A percentile compares a stretch with the other conserved stretches of the same genome.
phyloP scores from a whole-genome alignment of 768 basidiomycete genomes.

The Podaxis rugospora region DNA sequence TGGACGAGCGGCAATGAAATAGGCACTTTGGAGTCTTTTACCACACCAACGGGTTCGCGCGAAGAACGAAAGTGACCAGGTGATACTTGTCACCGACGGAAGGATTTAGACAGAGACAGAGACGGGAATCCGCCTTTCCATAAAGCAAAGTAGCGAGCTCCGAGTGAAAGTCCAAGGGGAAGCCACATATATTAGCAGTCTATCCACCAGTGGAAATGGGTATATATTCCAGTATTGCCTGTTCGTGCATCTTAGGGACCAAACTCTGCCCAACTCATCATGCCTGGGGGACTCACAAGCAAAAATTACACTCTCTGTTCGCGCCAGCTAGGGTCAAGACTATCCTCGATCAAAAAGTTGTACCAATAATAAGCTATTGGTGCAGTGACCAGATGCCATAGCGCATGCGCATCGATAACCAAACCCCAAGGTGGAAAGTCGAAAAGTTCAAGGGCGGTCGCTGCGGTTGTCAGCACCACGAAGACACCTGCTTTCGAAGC shows the following conservation, averaged over 20 bases:
- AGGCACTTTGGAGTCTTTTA: neutral
- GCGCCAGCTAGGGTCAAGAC: conserved; percentile 67
- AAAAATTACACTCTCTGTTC: conserved; percentile 25
- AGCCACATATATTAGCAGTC: too few species aligned
- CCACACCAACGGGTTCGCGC: neutral
- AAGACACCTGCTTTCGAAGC: conserved; percentile 52
- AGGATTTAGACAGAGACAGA: neutral
- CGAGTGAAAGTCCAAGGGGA: too few species aligned
- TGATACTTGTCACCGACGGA: neutral
- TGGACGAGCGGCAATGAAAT: neutral
- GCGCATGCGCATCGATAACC: conserved; percentile 81
- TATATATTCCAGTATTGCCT: too few species aligned
- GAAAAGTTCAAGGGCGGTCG: conserved; percentile 79
- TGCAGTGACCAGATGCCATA: conserved; percentile 89
- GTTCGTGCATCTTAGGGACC: neutral
- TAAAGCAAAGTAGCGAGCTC: too few species aligned
- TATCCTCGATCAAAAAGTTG: conserved; percentile 72
- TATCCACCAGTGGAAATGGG: neutral
- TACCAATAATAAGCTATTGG: conserved; percentile 83
- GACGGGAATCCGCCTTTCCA: neutral
- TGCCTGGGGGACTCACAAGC: neutral
- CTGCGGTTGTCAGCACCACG: conserved; percentile 65
- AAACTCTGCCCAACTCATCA: neutral
- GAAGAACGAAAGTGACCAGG: neutral
- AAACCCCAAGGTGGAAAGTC: conserved; percentile 85